Conservation (phyloP, 2,329 filamentous ascomycete genomes). For the Microsporum audouinii region DNA sequence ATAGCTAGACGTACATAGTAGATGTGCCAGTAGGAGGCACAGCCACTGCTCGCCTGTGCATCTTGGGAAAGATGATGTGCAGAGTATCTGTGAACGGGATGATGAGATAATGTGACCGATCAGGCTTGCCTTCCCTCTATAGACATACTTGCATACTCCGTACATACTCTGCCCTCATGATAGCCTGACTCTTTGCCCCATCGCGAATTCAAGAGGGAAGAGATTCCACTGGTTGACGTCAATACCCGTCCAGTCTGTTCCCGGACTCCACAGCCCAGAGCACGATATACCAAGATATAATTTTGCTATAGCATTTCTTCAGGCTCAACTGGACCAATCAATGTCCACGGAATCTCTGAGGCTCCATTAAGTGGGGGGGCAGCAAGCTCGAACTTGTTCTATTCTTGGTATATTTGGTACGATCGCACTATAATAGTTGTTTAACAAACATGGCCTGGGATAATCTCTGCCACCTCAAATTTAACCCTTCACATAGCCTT, state of each 20-base stretch:
- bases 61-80: too few species aligned
- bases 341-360: not conserved
- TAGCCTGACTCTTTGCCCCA: not conserved
- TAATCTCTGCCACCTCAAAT: not conserved
- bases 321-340: not conserved
- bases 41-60: too few species aligned
- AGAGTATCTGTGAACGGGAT: not conserved
- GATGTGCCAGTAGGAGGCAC: too few species aligned
- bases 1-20: not conserved
- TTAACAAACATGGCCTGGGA: not conserved
- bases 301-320: not conserved
- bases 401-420: not conserved
- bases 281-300: not conserved
- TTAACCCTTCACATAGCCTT: not conserved
- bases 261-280: not conserved
- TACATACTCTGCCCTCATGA: not conserved
- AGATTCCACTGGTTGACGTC: not conserved
- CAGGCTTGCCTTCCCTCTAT: not conserved
- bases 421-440: not conserved
- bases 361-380: not conserved
- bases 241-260: not conserved
- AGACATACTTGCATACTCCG: not conserved
- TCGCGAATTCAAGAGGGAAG: not conserved
- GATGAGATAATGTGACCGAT: not conserved
- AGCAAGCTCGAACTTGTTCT: not conserved